These are phyloP conservation scores for Ambrosia artemisiifolia DNA, from an alignment of 129 eudicot genomes.

Conservation along the genomic window DNA sequence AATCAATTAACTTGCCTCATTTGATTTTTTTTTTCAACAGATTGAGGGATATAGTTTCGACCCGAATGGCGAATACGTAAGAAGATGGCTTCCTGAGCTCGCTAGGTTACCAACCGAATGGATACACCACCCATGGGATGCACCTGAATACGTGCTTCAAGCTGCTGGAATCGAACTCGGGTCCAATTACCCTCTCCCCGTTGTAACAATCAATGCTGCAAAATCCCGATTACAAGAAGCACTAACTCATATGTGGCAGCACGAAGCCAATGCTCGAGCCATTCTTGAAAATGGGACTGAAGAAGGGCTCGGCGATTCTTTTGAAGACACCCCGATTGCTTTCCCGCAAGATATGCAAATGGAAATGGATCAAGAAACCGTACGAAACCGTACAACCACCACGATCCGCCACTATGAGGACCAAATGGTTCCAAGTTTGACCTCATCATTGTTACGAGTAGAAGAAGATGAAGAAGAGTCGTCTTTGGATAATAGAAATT, in stretches of 20 bases:
- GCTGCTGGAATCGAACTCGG: constrained; percentile 97
- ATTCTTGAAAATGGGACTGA: constrained; percentile 75
- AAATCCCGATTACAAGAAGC: constrained; percentile 73
- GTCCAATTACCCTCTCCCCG: constrained; percentile 88
- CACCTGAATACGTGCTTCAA: constrained; percentile 85
- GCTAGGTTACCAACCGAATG: constrained; percentile 91
- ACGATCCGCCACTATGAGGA: constrained; percentile 58
- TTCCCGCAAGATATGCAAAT: constrained; percentile 75
- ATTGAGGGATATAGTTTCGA: constrained; percentile 89
- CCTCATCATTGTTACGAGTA: constrained; percentile 57
- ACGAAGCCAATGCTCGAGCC: constrained; percentile 72
- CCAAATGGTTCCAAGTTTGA: constrained; percentile 95
- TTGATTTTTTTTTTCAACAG: constrained; percentile 31
- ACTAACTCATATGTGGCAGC: constrained; percentile 76
- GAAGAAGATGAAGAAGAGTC: constrained; percentile 70
- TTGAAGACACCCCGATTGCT: constrained; percentile 69
- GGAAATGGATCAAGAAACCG: constrained; percentile 64
- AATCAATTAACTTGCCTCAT: background rate
- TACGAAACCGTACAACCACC: constrained; percentile 42
- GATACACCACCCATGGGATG: constrained; percentile 99
- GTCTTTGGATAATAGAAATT: constrained; percentile 37
- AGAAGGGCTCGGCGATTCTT: constrained; percentile 91
- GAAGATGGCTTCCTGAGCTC: constrained; percentile 97
- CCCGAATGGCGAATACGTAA: constrained; percentile 90
- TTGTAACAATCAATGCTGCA: constrained; percentile 68